Base-by-base conservation (phyloP, 2,329 filamentous ascomycete genomes). In the Blastomyces gilchristii region DNA sequence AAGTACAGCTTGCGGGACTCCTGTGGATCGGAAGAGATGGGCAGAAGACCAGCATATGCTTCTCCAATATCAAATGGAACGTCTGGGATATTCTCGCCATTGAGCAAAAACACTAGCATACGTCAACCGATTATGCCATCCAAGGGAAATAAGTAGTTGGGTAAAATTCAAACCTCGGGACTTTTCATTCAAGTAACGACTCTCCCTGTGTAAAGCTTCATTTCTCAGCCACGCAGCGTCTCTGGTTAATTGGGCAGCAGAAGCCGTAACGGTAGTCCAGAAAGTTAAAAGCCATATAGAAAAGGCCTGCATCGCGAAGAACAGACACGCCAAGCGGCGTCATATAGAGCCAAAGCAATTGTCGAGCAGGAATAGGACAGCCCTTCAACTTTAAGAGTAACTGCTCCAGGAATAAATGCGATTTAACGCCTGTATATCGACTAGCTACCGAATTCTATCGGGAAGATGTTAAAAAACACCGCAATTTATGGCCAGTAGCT, bases 51-150 rank as follows among this genome's bases (percentile, higher is more conserved):
- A 1, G 78, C 77, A 65, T 79, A 80, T 59, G 77, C 76, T 68
- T 80, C 78, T 28, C 82, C 81, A 61, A 89, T 76, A 65, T 91
- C 87, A 65, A 89, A 91, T 34, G 81, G 71, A 0, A 91, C 85
- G 22, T 89, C 85, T 0, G 81, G 71, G 0, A 91, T 85, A 22
- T 89, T 85, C 0, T 79, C 81, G 2, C 87, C 85, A 67, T 90
- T 82, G 50, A 89, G 37, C 14, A 58, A 14, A 37, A 58, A 58
- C 12, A 28, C 37, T 58, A 41, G 22, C 7, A 37, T 3, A 16
- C 14, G 54, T 58, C 43, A 41, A 16, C 14, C 16, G 2, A 56
- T 22, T 11, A 12, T 58, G 8, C 3, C 11, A 28, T 43, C 37
- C 12, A n/a, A 28, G 14, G 3, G 14, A 7, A 53, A 16, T 34